Evolutionary conservation across 305 asterid species (phyloP).

Genomic region (Petunia hybrid): DNA sequence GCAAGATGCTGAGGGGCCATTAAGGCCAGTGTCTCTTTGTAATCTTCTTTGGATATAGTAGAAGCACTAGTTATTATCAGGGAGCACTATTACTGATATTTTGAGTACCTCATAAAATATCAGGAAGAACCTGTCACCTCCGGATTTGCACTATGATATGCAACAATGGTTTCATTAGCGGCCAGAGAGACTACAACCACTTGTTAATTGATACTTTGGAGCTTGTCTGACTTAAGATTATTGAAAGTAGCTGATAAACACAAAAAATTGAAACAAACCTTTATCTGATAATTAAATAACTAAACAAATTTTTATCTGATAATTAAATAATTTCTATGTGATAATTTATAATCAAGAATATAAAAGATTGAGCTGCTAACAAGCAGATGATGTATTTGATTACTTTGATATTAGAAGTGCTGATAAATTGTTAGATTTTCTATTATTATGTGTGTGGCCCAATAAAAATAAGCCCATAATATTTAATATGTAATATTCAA

Average conservation of each 20-base stretch:
- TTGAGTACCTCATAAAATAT: constrained; percentile 1
- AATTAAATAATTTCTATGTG: too few species aligned
- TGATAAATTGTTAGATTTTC: too few species aligned
- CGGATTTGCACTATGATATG: background rate
- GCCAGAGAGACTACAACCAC: background rate
- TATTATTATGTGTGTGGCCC: too few species aligned
- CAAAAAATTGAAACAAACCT: too few species aligned
- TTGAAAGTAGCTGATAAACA: background rate
- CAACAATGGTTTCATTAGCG: background rate
- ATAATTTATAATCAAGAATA: too few species aligned
- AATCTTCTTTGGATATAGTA: background rate
- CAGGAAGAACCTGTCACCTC: background rate
- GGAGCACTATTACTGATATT: constrained; percentile 9
- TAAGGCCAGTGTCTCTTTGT: background rate
- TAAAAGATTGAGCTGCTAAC: too few species aligned
- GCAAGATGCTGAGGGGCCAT: background rate
- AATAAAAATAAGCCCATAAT: too few species aligned
- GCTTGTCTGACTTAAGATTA: background rate
- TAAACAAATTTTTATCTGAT: too few species aligned
- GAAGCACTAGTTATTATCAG: constrained; percentile 18
- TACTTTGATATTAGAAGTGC: too few species aligned
- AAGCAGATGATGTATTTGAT: too few species aligned
- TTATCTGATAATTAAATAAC: too few species aligned
- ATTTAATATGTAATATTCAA: too few species aligned
- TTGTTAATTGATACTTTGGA: background rate